Conservation (phyloP, 257 asterid species). For the Coffea eugenioides region DNA sequence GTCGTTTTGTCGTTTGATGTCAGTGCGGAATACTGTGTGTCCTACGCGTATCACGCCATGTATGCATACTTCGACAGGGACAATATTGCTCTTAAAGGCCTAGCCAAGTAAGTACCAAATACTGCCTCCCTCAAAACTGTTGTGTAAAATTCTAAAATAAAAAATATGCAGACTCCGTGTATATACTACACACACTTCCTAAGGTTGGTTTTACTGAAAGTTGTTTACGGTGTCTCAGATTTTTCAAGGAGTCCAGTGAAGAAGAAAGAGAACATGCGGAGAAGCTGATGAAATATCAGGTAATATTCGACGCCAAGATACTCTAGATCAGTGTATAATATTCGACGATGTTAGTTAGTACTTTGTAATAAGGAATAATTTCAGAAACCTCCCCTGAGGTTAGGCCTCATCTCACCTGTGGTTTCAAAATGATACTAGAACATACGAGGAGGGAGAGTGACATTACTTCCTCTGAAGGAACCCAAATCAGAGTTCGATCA, state of each 20-base stretch:
- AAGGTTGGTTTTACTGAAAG: neutral
- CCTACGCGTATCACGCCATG: constrained; percentile 75
- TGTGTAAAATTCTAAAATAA: no score
- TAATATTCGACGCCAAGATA: neutral
- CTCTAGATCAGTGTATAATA: neutral
- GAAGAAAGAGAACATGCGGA: constrained; percentile 93
- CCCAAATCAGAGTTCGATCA: constrained; percentile 70
- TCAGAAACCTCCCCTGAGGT: no score
- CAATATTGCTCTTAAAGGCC: constrained; percentile 79
- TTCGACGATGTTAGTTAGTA: neutral
- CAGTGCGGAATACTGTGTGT: constrained; percentile 82
- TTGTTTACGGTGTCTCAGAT: constrained; percentile 41
- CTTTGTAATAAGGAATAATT: no score
- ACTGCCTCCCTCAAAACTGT: neutral
- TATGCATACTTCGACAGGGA: constrained; percentile 86
- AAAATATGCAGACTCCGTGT: neutral
- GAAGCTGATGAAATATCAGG: constrained; percentile 89
- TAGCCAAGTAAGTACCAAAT: constrained; percentile 60
- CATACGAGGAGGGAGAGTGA: constrained; percentile 83
- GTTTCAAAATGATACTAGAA: constrained; percentile 38
- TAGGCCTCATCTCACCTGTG: no score
- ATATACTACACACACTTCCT: neutral
- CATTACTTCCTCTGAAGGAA: constrained; percentile 38
- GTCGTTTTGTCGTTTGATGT: constrained; percentile 10
- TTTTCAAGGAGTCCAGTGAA: constrained; percentile 72